phyloP scores from a whole-genome alignment of 208 protist genomes.

The Wallacemonas sp. region DNA sequence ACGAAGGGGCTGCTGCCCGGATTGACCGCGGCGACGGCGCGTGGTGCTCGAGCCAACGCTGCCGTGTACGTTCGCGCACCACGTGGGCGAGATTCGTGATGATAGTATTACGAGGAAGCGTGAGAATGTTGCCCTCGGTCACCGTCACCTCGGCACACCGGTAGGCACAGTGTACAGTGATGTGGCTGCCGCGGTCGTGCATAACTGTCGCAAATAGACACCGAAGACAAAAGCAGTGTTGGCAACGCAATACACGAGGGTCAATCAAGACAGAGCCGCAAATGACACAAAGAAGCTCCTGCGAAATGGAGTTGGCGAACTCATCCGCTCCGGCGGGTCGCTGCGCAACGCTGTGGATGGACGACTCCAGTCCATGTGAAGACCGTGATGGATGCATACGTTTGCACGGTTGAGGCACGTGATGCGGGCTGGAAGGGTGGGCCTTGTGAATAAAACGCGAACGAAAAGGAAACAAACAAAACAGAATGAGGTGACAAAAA shows the following conservation, averaged over 20 bases:
- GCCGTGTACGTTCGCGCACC: slow-evolving; percentile 7
- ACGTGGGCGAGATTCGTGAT: slow-evolving; percentile 30
- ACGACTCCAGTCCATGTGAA: background rate
- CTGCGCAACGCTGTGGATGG: background rate
- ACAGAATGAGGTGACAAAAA: slow-evolving; percentile 2
- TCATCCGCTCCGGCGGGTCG: background rate
- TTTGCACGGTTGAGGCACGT: background rate
- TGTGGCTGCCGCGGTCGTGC: slow-evolving; percentile 23
- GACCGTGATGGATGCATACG: background rate
- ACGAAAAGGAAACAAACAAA: background rate
- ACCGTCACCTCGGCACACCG: slow-evolving; percentile 32
- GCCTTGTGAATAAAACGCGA: slow-evolving; percentile 16
- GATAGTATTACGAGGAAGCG: slow-evolving; percentile 39
- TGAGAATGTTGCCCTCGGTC: slow-evolving; percentile 39
- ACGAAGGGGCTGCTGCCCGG: no score
- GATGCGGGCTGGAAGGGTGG: background rate
- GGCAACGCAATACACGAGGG: slow-evolving; percentile 60
- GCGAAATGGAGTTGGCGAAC: slow-evolving; percentile 18
- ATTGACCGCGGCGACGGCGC: background rate
- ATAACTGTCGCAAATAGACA: slow-evolving; percentile 42
- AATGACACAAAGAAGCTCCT: slow-evolving; percentile 50
- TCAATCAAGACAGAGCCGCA: slow-evolving; percentile 54
- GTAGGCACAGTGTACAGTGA: slow-evolving; percentile 42
- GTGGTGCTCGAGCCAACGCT: background rate
- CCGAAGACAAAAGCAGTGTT: slow-evolving; percentile 73